Base-by-base conservation (phyloP, 2,329 filamentous ascomycete species). In the Pyricularia sp. region DNA sequence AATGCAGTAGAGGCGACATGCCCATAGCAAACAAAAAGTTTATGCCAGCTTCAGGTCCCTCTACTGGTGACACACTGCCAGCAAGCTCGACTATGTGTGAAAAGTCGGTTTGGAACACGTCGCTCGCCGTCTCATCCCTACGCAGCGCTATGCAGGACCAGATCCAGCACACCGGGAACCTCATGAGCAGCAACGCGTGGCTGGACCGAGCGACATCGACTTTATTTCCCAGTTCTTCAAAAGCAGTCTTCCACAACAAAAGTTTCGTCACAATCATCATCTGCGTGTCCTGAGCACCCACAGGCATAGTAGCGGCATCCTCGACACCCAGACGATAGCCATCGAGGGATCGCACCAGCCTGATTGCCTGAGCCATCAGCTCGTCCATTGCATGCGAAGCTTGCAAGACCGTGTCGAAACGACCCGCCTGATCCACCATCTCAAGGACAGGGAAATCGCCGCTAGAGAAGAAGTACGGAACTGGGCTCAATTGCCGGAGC, bases 1-100 rank as follows among this genome's bases (percentile, higher is more conserved):
- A 80, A 67, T 78, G 79, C 0, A 81, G 68, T 0, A 77, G 75
- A 0, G 77, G 74, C 24, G 79, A 72, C 0, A 79, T 65, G 22
- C 78, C 76, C 13, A 76, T 78, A 59, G 79, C 77, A 62, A 79
- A 80, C 5, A 72, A 74, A 44, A 80, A 80, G 62, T 67, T 57
- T 31, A 19, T n/a, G 26, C 26, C 12, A 49, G 35, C 22, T 19
- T 44, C n/a, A 40, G 16, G 13, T 7, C 9, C 35, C 44, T 28
- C 24, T 3, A 30, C 19, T 16, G 33, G 35, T 2, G 71, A 68
- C 4, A 73, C 71, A 0, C 74, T 73, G 0, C 72, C 71, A 0
- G 75, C 73, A 0, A 76, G 67, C 0, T 73, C 72, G 40, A 79
- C 72, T 53, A 59, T 59, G 4, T 59, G 55, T 30, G 74, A 71